Evolutionary conservation across 371 early-diverging fungal genomes (phyloP), one percentile per base, ranked within the genome.

Genomic region (Mucor saturninus): DNA sequence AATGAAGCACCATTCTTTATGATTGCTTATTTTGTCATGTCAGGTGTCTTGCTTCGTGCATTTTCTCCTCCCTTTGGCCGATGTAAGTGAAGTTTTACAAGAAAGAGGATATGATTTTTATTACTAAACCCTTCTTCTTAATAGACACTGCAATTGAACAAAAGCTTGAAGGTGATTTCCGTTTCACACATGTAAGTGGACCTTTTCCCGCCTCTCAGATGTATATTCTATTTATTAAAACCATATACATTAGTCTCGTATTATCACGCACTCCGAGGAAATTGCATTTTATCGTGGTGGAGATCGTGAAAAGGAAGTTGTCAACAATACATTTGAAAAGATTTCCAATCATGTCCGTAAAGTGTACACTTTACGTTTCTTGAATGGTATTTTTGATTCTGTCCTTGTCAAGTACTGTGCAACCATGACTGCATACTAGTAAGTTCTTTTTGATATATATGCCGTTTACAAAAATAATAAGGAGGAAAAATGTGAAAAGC

Each of bases 321-420:
- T 91, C 28, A 87, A 88, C 43, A 72, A 65, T 66, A 86, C 90
- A 31, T 89, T 94, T 72, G 77, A 84, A 72, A 83, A 86, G 69
- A 86, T 97, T 45, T 82, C 93, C 29, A 66, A 83, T 26, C 96
- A 96, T 73, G 88, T 91, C 30, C 90, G 91, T 59, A 79, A 81
- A 57, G 90, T 95, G 8, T 93, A 90, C 64, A 84, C 85, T 8
- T 78, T 91, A 61, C 87, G 93, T 40, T 89, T 93, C 65, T 64
- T 85, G 38, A 91, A 93, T 68, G 92, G 93, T 45, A 90, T 93
- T 54, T 83, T 90, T 65, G 91, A 91, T 65, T 92, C 91, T 31
- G 90, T 94, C 57, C 79, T 93, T 54, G 93, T 95, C 61, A 94
- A 94, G 75, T 94, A 94, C 65, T 88, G 88, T 43, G 94, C 95